Conservation (phyloP, 2,329 filamentous ascomycete species). For the Scytalidium lignicola region DNA sequence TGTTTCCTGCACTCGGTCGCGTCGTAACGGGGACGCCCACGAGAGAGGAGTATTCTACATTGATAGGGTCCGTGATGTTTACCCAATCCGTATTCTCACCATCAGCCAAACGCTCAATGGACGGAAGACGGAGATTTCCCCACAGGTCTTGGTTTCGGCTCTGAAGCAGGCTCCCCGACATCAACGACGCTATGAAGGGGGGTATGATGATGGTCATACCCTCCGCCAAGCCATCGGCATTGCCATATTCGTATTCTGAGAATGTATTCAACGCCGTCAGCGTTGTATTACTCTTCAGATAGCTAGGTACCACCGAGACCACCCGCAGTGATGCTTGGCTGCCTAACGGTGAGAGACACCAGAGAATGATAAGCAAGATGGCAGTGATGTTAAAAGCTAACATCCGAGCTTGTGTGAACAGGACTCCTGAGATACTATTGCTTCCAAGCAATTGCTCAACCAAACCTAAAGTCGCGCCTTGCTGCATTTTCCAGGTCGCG, state of each 20-base stretch:
- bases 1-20: not conserved
- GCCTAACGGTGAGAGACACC: slow-evolving; percentile 14
- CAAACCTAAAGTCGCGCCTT: slow-evolving; percentile 9
- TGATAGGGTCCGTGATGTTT: not conserved
- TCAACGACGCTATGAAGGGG: not conserved
- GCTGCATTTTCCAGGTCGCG: slow-evolving; percentile 12
- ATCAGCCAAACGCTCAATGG: not conserved
- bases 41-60: not conserved
- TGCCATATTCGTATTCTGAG: not conserved
- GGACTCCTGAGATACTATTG: slow-evolving; percentile 10
- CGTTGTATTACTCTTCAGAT: not conserved
- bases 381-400: slow-evolving; percentile 5
- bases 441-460: slow-evolving; percentile 14
- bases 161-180: not conserved
- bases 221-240: not conserved
- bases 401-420: slow-evolving; percentile 11
- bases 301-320: not conserved
- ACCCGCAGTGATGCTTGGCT: not conserved
- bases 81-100: not conserved
- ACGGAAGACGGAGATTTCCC: not conserved
- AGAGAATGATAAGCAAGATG: slow-evolving; percentile 9
- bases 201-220: not conserved
- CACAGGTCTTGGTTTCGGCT: not conserved
- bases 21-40: not conserved
- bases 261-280: not conserved